Evolutionary conservation across 1,284 basidiomycete species (phyloP), one percentile per base, ranked within the genome.

Genomic region (Porodaedalea pini): DNA sequence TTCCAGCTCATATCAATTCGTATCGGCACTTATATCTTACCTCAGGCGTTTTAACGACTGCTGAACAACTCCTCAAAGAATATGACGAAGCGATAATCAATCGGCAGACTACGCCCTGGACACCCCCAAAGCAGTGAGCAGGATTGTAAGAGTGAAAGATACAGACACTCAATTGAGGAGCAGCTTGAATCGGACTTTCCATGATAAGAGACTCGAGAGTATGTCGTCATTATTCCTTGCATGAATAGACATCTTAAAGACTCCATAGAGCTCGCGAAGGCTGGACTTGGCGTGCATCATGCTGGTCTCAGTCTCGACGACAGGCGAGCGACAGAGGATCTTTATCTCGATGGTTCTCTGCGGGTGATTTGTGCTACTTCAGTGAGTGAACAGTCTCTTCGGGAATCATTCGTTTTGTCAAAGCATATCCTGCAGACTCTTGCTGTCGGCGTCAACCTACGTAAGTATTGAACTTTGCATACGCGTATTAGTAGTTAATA

Each of bases 401-500:
- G 57, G 40, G 15, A 25, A 48, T 15, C 25, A 27, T 53, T 39
- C 39, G 58, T 40, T 43, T 36, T 27, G n/a, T 45, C 31, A 41
- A 50, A 41, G n/a, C n/a, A n/a, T n/a, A n/a, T n/a, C n/a, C n/a
- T n/a, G n/a, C 52, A 92, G 84, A 95, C 92, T 8, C 74, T 95
- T 37, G 92, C 93, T 2, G 90, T 93, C 39, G 92, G 93, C 0
- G 88, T 95, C 32, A 95, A 95, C 66, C 73, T 95, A 59, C 90
- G 90, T 91, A 66, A 63, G 86, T 71, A 29, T 2, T 23, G 48
- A 34, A 6, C 8, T 23, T 44, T 41, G 7, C n/a, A n/a, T n/a
- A n/a, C n/a, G n/a, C n/a, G n/a, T n/a, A n/a, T n/a, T n/a, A n/a
- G n/a, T n/a, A n/a, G n/a, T n/a, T n/a, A 23, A 57, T 19, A 36